Percentiles rank a stretch among this genome's conserved stretches.
Conservation (phyloP, 2,329 filamentous ascomycete species). For the Aspergillus pseudoterreus region DNA sequence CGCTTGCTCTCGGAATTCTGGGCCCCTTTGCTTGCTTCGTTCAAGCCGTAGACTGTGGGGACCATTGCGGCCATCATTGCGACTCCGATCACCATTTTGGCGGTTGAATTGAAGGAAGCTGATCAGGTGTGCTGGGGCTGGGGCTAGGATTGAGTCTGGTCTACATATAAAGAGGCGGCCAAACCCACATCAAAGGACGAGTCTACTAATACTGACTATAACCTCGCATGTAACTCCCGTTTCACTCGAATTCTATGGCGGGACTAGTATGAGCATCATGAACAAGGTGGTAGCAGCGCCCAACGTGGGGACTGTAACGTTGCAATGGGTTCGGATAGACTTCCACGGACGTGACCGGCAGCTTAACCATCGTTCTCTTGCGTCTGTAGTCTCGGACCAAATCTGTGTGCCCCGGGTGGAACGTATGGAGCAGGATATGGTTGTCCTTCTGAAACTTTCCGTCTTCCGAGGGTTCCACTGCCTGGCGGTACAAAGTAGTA, state of each 20-base stretch:
- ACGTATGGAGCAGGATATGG: no score
- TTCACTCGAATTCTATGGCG: neutral
- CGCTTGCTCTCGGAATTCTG: conserved; percentile 5
- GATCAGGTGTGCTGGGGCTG: no score
- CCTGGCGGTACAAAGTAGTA: no score
- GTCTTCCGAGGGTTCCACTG: no score
- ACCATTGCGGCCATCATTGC: conserved; percentile 10
- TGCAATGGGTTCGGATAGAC: neutral
- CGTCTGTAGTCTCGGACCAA: no score
- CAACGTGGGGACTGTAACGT: neutral
- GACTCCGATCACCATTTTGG: conserved; percentile 9
- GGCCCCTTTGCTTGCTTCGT: conserved; percentile 6
- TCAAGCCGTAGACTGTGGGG: conserved; percentile 8
- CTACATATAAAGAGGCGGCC: no score
- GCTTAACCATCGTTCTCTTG: neutral
- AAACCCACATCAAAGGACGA: no score
- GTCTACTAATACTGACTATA: no score
- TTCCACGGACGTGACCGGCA: neutral
- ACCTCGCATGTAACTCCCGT: neutral
- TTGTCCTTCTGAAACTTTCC: no score
- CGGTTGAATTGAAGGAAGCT: neutral
- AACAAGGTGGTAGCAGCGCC: no score
- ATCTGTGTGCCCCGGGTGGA: no score
- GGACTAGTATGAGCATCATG: neutral
- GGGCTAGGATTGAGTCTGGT: no score